phyloP scores from a whole-genome alignment of 495 filamentous ascomycete species.

The Lepidopterella palustris region DNA sequence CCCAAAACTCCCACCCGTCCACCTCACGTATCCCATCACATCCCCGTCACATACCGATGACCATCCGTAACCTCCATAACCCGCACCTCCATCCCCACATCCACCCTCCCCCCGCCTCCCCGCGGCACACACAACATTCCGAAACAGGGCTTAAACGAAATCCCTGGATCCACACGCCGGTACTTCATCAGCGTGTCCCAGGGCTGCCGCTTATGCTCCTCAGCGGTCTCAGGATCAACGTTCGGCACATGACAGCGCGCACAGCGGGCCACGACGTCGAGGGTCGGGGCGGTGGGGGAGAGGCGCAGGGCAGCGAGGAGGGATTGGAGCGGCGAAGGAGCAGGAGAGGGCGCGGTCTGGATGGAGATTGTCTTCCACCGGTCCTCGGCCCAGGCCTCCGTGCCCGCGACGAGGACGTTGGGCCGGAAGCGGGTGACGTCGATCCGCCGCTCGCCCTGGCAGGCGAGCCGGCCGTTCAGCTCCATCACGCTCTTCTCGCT shows the following conservation, averaged over 20 bases:
- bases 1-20: background rate
- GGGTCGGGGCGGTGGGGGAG: constrained; percentile 25
- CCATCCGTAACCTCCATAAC: constrained; percentile 45
- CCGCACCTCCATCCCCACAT: constrained; percentile 50
- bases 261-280: constrained; percentile 39
- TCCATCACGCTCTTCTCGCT: constrained; percentile 39
- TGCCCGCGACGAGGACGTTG: constrained; percentile 37
- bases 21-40: too few relatives aligned
- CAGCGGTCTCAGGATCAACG: constrained; percentile 39
- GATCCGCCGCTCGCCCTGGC: constrained; percentile 25
- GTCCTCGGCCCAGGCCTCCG: constrained; percentile 39
- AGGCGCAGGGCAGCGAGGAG: background rate
- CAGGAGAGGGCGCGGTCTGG: background rate
- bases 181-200: constrained; percentile 41
- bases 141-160: constrained; percentile 40
- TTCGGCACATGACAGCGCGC: constrained; percentile 40
- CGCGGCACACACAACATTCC: constrained; percentile 40
- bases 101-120: constrained; percentile 41
- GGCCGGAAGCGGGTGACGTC: constrained; percentile 43
- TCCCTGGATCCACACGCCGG: constrained; percentile 35
- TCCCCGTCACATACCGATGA: constrained; percentile 29
- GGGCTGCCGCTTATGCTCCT: constrained; percentile 37
- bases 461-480: constrained; percentile 34
- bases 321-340: background rate
- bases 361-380: constrained; percentile 37